These are phyloP conservation scores for Cytospora paraplurivora DNA, from an alignment of 2,329 filamentous ascomycete species.

Conservation along the genomic window DNA sequence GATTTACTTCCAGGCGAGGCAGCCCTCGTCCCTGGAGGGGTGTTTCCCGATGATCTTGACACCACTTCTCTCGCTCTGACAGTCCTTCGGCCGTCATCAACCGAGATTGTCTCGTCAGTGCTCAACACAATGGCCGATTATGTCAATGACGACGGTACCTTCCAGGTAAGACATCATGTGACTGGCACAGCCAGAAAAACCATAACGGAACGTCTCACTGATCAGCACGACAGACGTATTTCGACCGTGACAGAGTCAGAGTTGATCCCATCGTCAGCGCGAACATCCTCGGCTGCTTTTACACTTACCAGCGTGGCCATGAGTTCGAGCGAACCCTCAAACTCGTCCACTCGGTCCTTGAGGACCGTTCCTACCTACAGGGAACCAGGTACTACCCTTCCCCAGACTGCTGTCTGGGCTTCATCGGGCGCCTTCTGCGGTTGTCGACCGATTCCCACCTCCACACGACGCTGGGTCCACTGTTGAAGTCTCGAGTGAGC, in stretches of 20 bases:
- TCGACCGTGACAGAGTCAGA: conserved; percentile 34
- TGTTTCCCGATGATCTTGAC: conserved; percentile 40
- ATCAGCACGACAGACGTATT: conserved; percentile 35
- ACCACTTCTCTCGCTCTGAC: conserved; percentile 38
- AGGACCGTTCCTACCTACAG: conserved; percentile 35
- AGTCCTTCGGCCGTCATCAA: conserved; percentile 31
- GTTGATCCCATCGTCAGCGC: conserved; percentile 36
- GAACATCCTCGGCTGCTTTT: conserved; percentile 40
- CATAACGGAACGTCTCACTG: not conserved
- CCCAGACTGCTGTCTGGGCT: conserved; percentile 39
- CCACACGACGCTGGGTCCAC: conserved; percentile 31
- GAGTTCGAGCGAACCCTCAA: conserved; percentile 34
- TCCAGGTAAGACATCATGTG: conserved; percentile 31
- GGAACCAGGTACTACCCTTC: conserved; percentile 39
- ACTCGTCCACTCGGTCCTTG: conserved; percentile 32
- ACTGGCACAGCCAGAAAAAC: not conserved
- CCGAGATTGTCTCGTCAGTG: conserved; percentile 3
- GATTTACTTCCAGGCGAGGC: conserved; percentile 31
- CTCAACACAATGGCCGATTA: conserved; percentile 28
- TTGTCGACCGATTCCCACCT: conserved; percentile 32
- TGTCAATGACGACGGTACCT: conserved; percentile 32
- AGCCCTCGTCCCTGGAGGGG: conserved; percentile 36
- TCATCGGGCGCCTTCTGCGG: conserved; percentile 32
- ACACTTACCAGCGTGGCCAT: conserved; percentile 34
- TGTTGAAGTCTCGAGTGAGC: conserved; percentile 32